A percentile compares a stretch with the other conserved stretches of the same genome.
These are phyloP conservation scores for Hypsizygus marmoreus DNA, from an alignment of 768 basidiomycete species.

Conservation along the genomic window DNA sequence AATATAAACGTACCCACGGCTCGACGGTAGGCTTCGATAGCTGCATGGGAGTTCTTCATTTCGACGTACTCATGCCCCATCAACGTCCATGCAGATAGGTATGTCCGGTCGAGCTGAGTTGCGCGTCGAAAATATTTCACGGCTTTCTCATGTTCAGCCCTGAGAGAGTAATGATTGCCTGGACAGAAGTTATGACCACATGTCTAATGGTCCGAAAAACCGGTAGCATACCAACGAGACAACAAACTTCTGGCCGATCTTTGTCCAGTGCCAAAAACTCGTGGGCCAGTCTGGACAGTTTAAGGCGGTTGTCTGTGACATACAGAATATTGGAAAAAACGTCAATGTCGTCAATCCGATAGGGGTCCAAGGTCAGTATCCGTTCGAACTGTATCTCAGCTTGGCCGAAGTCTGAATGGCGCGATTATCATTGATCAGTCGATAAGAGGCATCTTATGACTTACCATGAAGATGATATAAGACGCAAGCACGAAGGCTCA, in stretches of 20 bases:
- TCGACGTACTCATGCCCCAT: slow-evolving; percentile 99
- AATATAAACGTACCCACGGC: slow-evolving; percentile 69
- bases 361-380: slow-evolving; percentile 80
- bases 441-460: slow-evolving; percentile 21
- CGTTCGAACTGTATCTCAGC: slow-evolving; percentile 86
- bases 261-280: slow-evolving; percentile 88
- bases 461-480: slow-evolving; percentile 89
- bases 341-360: slow-evolving; percentile 92
- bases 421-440: slow-evolving; percentile 5
- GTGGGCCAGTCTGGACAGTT: slow-evolving; percentile 89
- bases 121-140: slow-evolving; percentile 94
- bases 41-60: slow-evolving; percentile 98
- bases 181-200: slow-evolving; percentile 7
- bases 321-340: slow-evolving; percentile 97
- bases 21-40: slow-evolving; percentile 95
- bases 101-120: slow-evolving; percentile 92
- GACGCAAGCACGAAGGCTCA: slow-evolving; percentile 83
- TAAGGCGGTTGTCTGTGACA: slow-evolving; percentile 86
- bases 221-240: slow-evolving; percentile 79
- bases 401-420: slow-evolving; percentile 74
- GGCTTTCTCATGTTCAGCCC: slow-evolving; percentile 93
- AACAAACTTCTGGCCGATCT: slow-evolving; percentile 95
- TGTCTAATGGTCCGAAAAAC: neutral
- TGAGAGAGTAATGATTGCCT: slow-evolving; percentile 98
- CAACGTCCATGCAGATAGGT: slow-evolving; percentile 96